phyloP scores from a whole-genome alignment of 2,329 filamentous ascomycete species.

The Talaromyces sp. region DNA sequence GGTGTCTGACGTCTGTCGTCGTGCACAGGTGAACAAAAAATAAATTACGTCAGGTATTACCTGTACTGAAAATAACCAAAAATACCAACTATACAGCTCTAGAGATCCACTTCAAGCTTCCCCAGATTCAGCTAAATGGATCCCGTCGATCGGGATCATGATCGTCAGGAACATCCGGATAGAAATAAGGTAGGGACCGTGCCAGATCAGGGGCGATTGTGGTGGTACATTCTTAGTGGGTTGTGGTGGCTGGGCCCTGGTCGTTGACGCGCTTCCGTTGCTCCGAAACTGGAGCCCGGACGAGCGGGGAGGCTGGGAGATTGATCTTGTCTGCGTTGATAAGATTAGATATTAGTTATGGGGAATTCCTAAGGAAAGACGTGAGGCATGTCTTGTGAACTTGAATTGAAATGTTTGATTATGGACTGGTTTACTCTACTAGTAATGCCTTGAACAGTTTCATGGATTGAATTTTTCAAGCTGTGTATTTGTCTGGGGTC shows the following conservation, averaged over 20 bases:
- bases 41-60: no score
- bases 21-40: no score
- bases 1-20: no score
- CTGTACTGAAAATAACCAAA: conserved; percentile 9
- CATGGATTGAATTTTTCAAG: no score
- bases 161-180: conserved; percentile 10
- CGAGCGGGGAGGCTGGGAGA: conserved; percentile 3
- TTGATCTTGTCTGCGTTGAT: neutral
- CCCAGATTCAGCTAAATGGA: conserved; percentile 20
- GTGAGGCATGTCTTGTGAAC: no score
- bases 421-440: no score
- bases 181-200: conserved; percentile 26
- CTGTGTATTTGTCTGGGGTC: no score
- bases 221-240: neutral
- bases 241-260: conserved; percentile 5
- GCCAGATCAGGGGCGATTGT: conserved; percentile 5
- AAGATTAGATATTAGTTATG: no score
- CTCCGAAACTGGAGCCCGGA: conserved; percentile 6
- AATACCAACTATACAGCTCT: conserved; percentile 22
- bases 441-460: no score
- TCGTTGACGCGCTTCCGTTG: conserved; percentile 16
- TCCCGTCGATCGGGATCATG: conserved; percentile 12
- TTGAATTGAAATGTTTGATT: no score
- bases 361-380: neutral
- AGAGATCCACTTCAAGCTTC: conserved; percentile 23